These are phyloP conservation scores for Pseudogymnoascus sp. DNA, from an alignment of 2,329 filamentous ascomycete species.

Conservation along the genomic window DNA sequence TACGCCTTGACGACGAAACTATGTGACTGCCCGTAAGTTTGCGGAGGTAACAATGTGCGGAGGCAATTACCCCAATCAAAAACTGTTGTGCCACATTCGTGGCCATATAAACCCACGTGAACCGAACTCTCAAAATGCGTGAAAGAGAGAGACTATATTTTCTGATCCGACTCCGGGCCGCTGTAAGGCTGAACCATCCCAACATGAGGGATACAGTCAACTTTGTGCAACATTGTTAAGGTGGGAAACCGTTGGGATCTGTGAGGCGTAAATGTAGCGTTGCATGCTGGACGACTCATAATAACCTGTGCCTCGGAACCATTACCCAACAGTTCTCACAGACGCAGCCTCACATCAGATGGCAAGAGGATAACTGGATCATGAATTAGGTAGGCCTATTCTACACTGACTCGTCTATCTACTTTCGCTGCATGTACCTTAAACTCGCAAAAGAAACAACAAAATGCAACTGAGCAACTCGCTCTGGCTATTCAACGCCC, in stretches of 20 bases:
- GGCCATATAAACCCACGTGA: not conserved
- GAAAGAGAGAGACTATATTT: not conserved
- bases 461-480: not conserved
- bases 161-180: not conserved
- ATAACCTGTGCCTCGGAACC: not conserved
- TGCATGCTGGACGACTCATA: not conserved
- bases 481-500: not conserved
- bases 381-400: constrained; percentile 7
- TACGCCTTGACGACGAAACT: not conserved
- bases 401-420: constrained; percentile 6
- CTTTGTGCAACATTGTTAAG: not conserved
- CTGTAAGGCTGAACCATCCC: not conserved
- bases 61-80: not conserved
- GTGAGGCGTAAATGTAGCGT: constrained; percentile 3
- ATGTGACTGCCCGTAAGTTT: not conserved
- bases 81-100: no score
- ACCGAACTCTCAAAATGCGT: not conserved
- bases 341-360: not conserved
- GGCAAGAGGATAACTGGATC: constrained; percentile 2
- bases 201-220: not conserved
- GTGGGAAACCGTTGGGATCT: constrained; percentile 6
- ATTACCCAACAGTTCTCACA: not conserved
- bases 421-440: constrained; percentile 2
- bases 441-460: constrained; percentile 7
- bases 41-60: not conserved